Evolutionary conservation across 2,329 filamentous ascomycete species (phyloP).

Genomic region (Cadophora sp.): DNA sequence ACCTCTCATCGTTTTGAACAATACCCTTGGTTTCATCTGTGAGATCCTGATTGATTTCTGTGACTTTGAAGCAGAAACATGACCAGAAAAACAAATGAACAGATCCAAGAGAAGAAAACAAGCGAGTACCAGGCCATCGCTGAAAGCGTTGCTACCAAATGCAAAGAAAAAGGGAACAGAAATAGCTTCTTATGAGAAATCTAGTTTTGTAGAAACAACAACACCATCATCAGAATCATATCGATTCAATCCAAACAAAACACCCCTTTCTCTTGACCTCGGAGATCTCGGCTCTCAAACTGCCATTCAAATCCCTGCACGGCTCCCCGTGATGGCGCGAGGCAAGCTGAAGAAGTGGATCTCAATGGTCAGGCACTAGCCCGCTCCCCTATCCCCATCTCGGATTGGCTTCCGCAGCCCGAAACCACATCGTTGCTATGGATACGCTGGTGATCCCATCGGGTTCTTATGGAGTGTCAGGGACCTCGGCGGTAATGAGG

Average conservation of each 20-base stretch:
- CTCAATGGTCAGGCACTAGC: background rate
- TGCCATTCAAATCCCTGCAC: background rate
- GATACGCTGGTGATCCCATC: background rate
- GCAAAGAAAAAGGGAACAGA: too few relatives aligned
- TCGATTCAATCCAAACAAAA: background rate
- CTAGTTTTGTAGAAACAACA: too few relatives aligned
- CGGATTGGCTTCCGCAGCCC: slow-evolving; percentile 1
- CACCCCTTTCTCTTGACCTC: background rate
- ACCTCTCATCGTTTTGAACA: too few relatives aligned
- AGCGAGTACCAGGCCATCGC: background rate
- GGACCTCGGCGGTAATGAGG: background rate
- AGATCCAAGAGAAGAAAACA: background rate
- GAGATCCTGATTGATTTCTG: too few relatives aligned
- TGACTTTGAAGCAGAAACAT: background rate
- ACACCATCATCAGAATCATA: background rate
- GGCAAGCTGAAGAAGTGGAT: slow-evolving; percentile 1
- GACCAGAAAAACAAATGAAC: background rate
- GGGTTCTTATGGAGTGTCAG: background rate
- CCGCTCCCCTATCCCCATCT: background rate
- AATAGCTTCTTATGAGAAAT: too few relatives aligned
- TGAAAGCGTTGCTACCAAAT: background rate
- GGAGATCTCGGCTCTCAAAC: background rate
- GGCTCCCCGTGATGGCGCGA: slow-evolving; percentile 5
- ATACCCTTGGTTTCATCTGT: too few relatives aligned
- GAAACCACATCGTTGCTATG: slow-evolving; percentile 1